Evolutionary conservation across 805 yeast genomes (phyloP).

Genomic region (Pichia sporocuriosa): DNA sequence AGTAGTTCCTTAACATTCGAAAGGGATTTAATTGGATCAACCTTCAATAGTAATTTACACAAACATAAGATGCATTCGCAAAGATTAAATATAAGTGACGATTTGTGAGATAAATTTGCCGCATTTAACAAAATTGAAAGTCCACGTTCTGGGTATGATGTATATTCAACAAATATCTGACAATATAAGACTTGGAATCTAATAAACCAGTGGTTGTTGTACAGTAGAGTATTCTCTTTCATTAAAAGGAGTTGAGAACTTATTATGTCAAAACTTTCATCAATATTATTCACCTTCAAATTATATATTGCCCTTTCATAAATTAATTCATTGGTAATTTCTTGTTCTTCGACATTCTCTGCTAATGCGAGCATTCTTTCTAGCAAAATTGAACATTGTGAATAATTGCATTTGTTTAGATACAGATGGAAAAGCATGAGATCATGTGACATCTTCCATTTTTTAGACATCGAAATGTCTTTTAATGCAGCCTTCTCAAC

Average conservation of each 20-base stretch:
- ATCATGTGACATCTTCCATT: slow-evolving; percentile 35
- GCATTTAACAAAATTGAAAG: slow-evolving; percentile 44
- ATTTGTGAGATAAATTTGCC: slow-evolving; percentile 39
- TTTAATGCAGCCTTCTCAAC: slow-evolving; percentile 21
- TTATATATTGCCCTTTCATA: slow-evolving; percentile 22
- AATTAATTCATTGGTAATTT: slow-evolving; percentile 25
- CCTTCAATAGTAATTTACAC: slow-evolving; percentile 36
- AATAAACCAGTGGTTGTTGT: slow-evolving; percentile 39
- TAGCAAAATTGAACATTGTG: slow-evolving; percentile 32
- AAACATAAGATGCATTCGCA: slow-evolving; percentile 44
- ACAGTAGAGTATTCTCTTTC: slow-evolving; percentile 19
- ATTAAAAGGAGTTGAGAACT: slow-evolving; percentile 19
- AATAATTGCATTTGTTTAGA: slow-evolving; percentile 34
- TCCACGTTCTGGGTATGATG: slow-evolving; percentile 40
- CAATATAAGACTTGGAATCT: slow-evolving; percentile 43
- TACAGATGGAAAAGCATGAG: slow-evolving; percentile 33
- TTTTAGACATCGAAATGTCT: slow-evolving; percentile 36
- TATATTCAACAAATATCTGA: slow-evolving; percentile 35
- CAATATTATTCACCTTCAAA: slow-evolving; percentile 18
- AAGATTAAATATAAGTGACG: slow-evolving; percentile 39
- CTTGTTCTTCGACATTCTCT: slow-evolving; percentile 28
- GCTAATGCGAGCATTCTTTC: slow-evolving; percentile 26
- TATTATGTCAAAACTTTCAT: slow-evolving; percentile 19
- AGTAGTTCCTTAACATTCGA: slow-evolving; percentile 39
- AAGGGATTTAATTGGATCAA: slow-evolving; percentile 26